Evolutionary conservation across 257 asterid species (phyloP).

Genomic region (Linderniella brevidens): DNA sequence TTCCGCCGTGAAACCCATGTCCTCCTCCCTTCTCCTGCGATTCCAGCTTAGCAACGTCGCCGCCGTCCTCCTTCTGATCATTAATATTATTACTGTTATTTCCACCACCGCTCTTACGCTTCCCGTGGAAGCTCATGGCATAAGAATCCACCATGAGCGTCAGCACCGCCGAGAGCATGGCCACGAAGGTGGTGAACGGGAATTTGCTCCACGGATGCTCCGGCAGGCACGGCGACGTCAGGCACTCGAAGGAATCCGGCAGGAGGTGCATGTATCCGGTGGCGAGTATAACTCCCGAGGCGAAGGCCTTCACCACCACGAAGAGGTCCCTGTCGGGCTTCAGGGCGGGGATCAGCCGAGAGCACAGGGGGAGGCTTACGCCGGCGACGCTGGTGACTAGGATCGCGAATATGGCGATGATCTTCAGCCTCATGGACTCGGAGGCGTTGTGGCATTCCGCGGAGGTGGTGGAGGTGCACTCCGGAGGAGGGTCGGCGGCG

Average conservation of each 20-base stretch:
- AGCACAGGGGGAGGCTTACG: conserved; percentile 18
- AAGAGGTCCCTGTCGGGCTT: conserved; percentile 17
- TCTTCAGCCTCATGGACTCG: conserved; percentile 16
- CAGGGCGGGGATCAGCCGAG: conserved; percentile 13
- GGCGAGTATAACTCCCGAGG: conserved; percentile 26
- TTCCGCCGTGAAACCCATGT: too few species aligned
- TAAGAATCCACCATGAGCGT: conserved; percentile 25
- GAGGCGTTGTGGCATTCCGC: conserved; percentile 9
- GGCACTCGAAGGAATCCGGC: conserved; percentile 23
- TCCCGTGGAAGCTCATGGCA: conserved; percentile 20
- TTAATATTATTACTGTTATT: background rate
- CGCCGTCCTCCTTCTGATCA: too few species aligned
- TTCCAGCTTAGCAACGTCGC: conserved; percentile 2
- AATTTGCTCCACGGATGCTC: conserved; percentile 22
- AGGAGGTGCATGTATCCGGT: conserved; percentile 33
- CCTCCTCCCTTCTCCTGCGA: conserved; percentile 4
- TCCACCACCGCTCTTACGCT: background rate
- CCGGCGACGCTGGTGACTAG: conserved; percentile 21
- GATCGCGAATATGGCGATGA: conserved; percentile 21
- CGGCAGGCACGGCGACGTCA: conserved; percentile 21
- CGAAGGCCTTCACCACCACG: conserved; percentile 24
- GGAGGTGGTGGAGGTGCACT: conserved; percentile 7
- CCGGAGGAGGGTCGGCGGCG: background rate
- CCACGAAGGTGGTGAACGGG: conserved; percentile 25
- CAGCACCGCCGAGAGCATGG: conserved; percentile 21